Evolutionary conservation across 441 rosid species (phyloP), one percentile per base, ranked within the genome.

Genomic region (Cnidoscolus chayamansa): DNA sequence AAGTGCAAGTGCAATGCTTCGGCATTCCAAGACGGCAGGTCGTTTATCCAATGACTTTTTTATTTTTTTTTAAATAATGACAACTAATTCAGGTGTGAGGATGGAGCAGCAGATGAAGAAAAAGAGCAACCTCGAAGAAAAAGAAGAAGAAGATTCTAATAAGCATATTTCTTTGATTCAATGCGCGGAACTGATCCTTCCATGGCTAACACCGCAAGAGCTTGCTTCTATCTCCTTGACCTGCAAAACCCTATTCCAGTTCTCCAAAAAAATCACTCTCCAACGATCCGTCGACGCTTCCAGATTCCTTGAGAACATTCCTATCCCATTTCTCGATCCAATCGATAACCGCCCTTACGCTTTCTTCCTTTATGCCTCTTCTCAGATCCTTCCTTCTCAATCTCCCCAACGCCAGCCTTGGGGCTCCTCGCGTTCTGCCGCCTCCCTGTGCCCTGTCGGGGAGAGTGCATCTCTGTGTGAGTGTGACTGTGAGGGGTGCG

Each of bases 201-300:
- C 92, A 48, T 89, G 89, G 89, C 82, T 94, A 49, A 80, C 83
- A 54, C 75, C 81, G 4, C 73, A 9, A 62, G 99, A 90, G 47
- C 90, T 92, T 9, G 90, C 92, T 59, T 20, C 64, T 61, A 59
- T 79, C 64, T 79, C 93, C 63, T 65, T 65, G 4, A 71, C 96
- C 73, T 89, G 88, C 86, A 88, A 83, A 79, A 2, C 82, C 79
- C 87, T 87, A 17, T 60, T 37, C 65, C 72, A 19, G 35, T 13
- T 78, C 62, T 76, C 90, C 70, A 79, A 70, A 72, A 73, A 86
- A 68, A 32, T 87, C 76, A 79, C 86, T 61, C 65, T 62, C 73
- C 80, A 25, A 17, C 92, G 97, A 43, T 84, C 88, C 40, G 80
- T 80, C n/a, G 90, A 94, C 81, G 94, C 94, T 20, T 65, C 97